Evolutionary conservation across 2,329 filamentous ascomycete species (phyloP).

Genomic region (Ceratocystis colombiana): DNA sequence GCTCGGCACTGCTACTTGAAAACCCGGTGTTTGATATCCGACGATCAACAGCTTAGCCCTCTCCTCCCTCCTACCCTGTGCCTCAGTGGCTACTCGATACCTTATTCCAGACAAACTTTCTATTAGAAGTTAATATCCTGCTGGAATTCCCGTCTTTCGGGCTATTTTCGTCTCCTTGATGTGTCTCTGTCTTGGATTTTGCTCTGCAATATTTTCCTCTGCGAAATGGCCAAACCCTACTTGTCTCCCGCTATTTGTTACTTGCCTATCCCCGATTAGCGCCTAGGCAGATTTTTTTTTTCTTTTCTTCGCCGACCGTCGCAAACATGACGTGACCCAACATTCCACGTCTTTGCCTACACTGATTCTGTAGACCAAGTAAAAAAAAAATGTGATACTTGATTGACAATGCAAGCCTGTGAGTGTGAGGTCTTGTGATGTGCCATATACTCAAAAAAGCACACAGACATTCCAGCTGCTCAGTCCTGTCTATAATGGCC

Average conservation of each 20-base stretch:
- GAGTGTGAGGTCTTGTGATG: background rate
- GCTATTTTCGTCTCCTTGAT: background rate
- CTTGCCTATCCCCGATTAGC: background rate
- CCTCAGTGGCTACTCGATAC: background rate
- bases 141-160: background rate
- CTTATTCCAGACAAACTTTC: slow-evolving; percentile 4
- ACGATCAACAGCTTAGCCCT: background rate
- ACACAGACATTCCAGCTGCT: background rate
- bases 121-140: background rate
- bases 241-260: background rate
- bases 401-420: background rate
- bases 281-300: background rate
- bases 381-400: background rate
- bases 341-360: background rate
- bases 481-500: background rate
- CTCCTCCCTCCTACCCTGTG: background rate
- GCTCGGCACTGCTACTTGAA: background rate
- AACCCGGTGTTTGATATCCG: background rate
- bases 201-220: background rate
- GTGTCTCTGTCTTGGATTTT: background rate
- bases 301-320: background rate
- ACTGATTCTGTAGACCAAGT: background rate
- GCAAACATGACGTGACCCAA: background rate
- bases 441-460: background rate
- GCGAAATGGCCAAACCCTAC: background rate